Evolutionary conservation across 306 rosid genomes (phyloP).

Genomic region (Clitoria ternatea): DNA sequence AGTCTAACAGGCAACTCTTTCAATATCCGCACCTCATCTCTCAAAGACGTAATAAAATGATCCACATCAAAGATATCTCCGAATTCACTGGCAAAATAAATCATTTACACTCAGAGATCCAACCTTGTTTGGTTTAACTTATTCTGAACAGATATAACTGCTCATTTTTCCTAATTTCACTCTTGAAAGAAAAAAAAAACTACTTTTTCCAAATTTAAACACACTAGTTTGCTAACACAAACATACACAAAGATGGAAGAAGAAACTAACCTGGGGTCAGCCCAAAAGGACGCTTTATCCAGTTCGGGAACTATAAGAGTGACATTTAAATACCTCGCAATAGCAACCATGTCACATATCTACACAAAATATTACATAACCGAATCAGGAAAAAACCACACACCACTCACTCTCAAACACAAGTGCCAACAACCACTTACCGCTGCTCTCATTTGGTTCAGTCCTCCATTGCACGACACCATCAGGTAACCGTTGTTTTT

Average conservation of each 20-base stretch:
- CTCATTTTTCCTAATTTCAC: too few relatives aligned
- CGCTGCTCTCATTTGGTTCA: conserved; percentile 97
- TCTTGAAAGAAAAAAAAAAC: too few relatives aligned
- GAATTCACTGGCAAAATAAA: conserved; percentile 72
- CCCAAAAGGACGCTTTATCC: conserved; percentile 95
- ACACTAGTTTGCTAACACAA: background rate
- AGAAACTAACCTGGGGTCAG: conserved; percentile 75
- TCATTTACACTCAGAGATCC: background rate
- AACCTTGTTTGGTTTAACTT: too few relatives aligned
- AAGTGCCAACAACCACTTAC: conserved; percentile 47
- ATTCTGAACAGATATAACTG: too few relatives aligned
- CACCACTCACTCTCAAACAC: background rate
- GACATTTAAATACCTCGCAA: conserved; percentile 87
- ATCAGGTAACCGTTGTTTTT: conserved; percentile 87
- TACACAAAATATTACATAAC: conserved; percentile 25
- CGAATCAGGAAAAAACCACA: conserved; percentile 6
- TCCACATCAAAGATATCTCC: conserved; percentile 87
- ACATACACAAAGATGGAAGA: background rate
- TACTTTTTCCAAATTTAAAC: too few relatives aligned
- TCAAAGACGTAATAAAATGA: conserved; percentile 86
- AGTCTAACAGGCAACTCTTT: conserved; percentile 91
- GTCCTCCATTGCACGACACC: conserved; percentile 95
- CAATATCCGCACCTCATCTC: conserved; percentile 92
- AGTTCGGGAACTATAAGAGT: conserved; percentile 91
- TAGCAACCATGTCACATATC: conserved; percentile 98